Evolutionary conservation across 2,329 filamentous ascomycete genomes (phyloP), one percentile per base, ranked within the genome.

Genomic region (Fusarium globosum): DNA sequence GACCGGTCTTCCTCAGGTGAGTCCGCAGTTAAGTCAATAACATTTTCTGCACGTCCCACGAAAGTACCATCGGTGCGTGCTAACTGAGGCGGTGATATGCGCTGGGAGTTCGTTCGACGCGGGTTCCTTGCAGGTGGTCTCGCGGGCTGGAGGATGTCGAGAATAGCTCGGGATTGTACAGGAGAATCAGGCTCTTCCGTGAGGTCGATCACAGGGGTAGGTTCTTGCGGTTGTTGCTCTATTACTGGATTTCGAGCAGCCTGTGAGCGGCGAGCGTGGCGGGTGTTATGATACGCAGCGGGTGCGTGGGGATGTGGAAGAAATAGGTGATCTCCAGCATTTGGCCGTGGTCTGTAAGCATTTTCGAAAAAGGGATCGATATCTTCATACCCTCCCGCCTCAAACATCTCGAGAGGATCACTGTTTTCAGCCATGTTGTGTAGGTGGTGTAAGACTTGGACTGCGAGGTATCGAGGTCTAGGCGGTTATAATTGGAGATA

Each of bases 11-110:
- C 79, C 28, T 82, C 79, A 21, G 82, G 81, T 12, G 82, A 82
- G 65, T 89, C 87, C 33, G 80, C 80, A 6, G 88, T 90, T 15
- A 90, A 82, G 74, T 90, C 88, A 60, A 90, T 88, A 35, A 89
- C 79, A 57, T 77, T 81, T 4, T 79, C 51, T 10, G 73, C 61
- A 7, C 78, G 79, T 9, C 77, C 80, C 18, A 85, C 77, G 41
- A 84, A 79, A 59, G 82, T 86, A 67, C 83, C 84, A 68, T 87
- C 85, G 69, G 84, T 86, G 48, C 85, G 82, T 13, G 84, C 73
- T 36, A 87, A 76, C 23, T 82, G 82, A 1, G 85, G 85, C 2
- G 84, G 83, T 36, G 83, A 83, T 56, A 78, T 79, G 21, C 81
- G 79, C 59, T 82, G 82, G 7, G 84, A 84, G 65, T 80, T 80